Base-by-base conservation (phyloP, 2,329 filamentous ascomycete species). In the Setomelanomma holmii region DNA sequence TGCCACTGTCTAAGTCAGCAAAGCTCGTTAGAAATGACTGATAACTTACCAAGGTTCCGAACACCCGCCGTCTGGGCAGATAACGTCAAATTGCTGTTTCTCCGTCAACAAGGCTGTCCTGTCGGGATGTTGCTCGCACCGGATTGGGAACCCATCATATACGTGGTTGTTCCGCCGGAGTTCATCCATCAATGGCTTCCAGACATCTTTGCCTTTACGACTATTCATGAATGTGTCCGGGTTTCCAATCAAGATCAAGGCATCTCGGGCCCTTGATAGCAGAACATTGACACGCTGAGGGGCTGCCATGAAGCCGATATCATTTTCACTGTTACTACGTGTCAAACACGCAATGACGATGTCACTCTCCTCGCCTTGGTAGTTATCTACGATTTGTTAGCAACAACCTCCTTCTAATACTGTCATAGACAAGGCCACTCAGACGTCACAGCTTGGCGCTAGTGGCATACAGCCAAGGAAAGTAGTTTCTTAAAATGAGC, bases 351-450 rank as follows among this genome's bases (percentile, higher is more conserved):
- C 83, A 6, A 93, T 82, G 0, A 91, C 86, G 14, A 93, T 87
- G 1, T 91, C 84, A 33, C 84, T 86, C 58, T 93, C 89, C 63
- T 92, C 89, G 1, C 89, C 89, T 67, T 92, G 89, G 51, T 89
- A 93, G 55, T 92, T 92, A 55, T 92, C 89, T 87, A 19, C 3
- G 4, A 19, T 3, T 14, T 30, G 22, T 55, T 22, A 55, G 36
- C 22, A 8, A 5, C 24, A 6, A 20, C 35, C 30, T 41, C 20
- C 33, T 10, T 14, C 6, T 27, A 6, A 14, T 35, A 35, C 7
- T 14, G 11, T 16, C 33, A 35, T 16, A 35, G 33, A 16, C 19
- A 45, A 33, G n/a, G n/a, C n/a, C n/a, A n/a, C n/a, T n/a, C n/a
- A n/a, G n/a, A n/a, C n/a, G n/a, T n/a, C n/a, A n/a, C n/a, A n/a